Evolutionary conservation across 2,329 filamentous ascomycete species (phyloP), one percentile per base, ranked within the genome.

Genomic region (Fusarium continuum): DNA sequence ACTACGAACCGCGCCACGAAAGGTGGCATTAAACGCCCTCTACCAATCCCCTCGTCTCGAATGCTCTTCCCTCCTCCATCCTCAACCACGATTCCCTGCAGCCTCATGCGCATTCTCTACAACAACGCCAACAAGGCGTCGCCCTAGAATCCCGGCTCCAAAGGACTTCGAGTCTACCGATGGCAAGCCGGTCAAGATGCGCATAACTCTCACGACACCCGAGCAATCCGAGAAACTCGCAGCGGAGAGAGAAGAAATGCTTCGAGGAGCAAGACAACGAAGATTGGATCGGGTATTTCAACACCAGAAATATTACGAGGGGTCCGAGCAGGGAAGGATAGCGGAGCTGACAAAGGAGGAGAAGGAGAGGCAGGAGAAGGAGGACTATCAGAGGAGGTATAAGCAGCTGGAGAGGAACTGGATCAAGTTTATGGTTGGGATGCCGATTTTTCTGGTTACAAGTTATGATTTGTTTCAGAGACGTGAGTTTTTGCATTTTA

Each of bases 381-480:
- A 75, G 31, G 77, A 79, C 36, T 82, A 80, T 62, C 73, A 78
- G 65, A 68, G 69, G 58, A 76, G 78, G 34, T 84, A 82, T 68
- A 78, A 80, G 49, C 65, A 69, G 31, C 78, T 80, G 25, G 76
- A 78, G 50, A 71, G 80, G 55, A 80, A 77, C 65, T 85, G 81
- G 76, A 73, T 77, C 4, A 73, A 75, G 19, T 59, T 78, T 8
- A 82, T 87, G 64, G 78, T 86, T 50, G 83, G 81, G 20, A 65
- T 85, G 72, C 84, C 84, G 3, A 79, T 87, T 26, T 66, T 85
- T 5, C 58, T 86, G 13, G 83, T 87, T 44, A 83, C 82, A 22
- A 85, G 83, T 19, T 86, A 83, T 60, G 79, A 78, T 46, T 69
- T 87, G 4, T 86, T 82, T 71, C 78, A 85, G 39, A 74, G 81